Conservation (phyloP, 352 stramenopile genomes). For the Pythium volutum region DNA sequence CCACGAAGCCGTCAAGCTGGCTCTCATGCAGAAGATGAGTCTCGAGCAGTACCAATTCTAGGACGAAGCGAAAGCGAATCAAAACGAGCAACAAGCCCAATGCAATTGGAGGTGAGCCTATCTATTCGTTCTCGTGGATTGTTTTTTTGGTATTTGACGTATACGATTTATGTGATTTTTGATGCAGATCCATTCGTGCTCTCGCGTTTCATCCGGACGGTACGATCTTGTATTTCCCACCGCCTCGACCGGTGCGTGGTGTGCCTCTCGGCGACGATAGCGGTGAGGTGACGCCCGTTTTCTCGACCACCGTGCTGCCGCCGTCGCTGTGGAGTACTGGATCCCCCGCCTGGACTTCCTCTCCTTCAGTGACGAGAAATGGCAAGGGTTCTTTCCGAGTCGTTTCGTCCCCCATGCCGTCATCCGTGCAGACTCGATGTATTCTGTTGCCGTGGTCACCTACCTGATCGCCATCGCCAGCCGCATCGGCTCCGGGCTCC, state of each 20-base stretch:
- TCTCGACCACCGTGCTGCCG: slow-evolving; percentile 4
- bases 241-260: slow-evolving; percentile 13
- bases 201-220: slow-evolving; percentile 20
- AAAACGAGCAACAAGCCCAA: no score
- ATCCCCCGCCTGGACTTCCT: no score
- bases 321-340: background rate
- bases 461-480: background rate
- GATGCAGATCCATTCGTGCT: slow-evolving; percentile 3
- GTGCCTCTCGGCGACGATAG: slow-evolving; percentile 8
- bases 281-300: background rate
- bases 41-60: slow-evolving; percentile 61
- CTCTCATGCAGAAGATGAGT: slow-evolving; percentile 72
- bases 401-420: slow-evolving; percentile 16
- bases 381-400: background rate
- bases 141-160: no score
- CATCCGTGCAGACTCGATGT: slow-evolving; percentile 12
- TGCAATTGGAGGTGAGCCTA: no score
- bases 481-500: background rate
- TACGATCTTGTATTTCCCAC: slow-evolving; percentile 34
- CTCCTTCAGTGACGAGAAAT: slow-evolving; percentile 3
- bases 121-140: background rate
- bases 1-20: slow-evolving; percentile 60
- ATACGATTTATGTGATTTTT: no score
- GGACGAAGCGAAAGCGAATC: background rate
- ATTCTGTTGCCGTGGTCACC: slow-evolving; percentile 19